These are phyloP conservation scores for Fusarium duplospermum DNA, from an alignment of 2,329 filamentous ascomycete species.

Conservation along the genomic window DNA sequence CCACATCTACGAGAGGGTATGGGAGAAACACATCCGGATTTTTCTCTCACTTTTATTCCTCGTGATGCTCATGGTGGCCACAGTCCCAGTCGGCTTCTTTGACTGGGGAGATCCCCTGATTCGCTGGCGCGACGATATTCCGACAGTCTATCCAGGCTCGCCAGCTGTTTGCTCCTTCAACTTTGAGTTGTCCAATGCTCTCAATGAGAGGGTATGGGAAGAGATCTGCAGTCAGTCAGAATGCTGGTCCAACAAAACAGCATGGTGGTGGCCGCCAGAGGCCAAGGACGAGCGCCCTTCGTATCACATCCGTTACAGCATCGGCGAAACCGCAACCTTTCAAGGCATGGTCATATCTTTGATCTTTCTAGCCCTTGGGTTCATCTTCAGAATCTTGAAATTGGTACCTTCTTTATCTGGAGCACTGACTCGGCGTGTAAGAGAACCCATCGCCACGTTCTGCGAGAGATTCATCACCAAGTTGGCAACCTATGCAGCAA, in stretches of 20 bases:
- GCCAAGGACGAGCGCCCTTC: neutral
- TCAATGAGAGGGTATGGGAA: neutral
- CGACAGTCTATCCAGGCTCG: neutral
- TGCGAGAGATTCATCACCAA: neutral
- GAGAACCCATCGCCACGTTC: neutral
- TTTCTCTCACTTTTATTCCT: neutral
- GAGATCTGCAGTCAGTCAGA: neutral
- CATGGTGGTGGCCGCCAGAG: neutral
- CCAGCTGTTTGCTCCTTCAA: neutral
- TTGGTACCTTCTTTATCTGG: neutral
- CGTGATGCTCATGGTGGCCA: neutral
- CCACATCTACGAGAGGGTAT: neutral
- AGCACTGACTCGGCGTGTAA: neutral
- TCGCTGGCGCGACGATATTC: neutral
- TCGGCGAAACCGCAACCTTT: neutral
- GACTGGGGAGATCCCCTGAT: neutral
- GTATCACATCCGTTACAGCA: neutral
- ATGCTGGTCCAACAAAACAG: neutral
- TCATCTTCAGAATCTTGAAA: neutral
- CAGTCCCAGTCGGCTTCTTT: neutral
- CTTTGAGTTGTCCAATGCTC: neutral
- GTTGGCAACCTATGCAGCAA: neutral
- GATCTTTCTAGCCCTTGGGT: neutral
- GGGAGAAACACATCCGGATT: neutral
- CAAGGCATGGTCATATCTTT: neutral